Base-by-base conservation (phyloP, 305 asterid genomes). In the Caryopteris hybrid region DNA sequence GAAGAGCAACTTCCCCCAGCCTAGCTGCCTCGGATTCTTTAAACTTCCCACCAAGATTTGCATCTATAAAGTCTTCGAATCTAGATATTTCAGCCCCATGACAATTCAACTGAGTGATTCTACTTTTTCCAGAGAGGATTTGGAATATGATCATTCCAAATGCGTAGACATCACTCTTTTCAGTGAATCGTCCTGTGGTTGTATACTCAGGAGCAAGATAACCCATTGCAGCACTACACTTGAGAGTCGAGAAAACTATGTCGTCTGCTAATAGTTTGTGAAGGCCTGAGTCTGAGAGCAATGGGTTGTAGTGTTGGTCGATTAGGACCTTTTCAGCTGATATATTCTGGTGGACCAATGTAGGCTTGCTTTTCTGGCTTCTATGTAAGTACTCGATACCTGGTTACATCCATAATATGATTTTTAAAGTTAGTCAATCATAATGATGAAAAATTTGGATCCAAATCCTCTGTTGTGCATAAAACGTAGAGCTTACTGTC, bases 181-280 rank as follows among this genome's bases (percentile, higher is more conserved):
- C 96, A 0, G 96, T 91, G 86, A 92, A 91, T 17, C 91, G 76
- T 8, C 99, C 99, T 0, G 99, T 94, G 66, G 88, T 87, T 2
- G 99, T 86, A 73, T 94, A 94, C 61, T 94, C 99, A 0, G 99
- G 99, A 41, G 99, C 97, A 46, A 94, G 84, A 47, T 91, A 94
- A 6, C 99, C 99, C 99, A 94, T 88, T 20, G 99, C 99, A 9
- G 99, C 99, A 65, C 95, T 91, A 17, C 89, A 84, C 83, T 94
- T 91, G 56, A 94, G 91, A 0, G 93, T 84, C 1, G 96, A 91
- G 81, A 86, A 94, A 54, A 94, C 84, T 13, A 91, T 84, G 70
- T 91, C 99, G 43, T 94, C 99, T 1, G 96, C 97, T 43, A 94
- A 64, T 51, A 94, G 83, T 58, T 86, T 91, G 81, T 84, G 87